Evolutionary conservation across 1,139 yeast species (phyloP), one percentile per base, ranked within the genome.

Genomic region (Spathaspora sp.): DNA sequence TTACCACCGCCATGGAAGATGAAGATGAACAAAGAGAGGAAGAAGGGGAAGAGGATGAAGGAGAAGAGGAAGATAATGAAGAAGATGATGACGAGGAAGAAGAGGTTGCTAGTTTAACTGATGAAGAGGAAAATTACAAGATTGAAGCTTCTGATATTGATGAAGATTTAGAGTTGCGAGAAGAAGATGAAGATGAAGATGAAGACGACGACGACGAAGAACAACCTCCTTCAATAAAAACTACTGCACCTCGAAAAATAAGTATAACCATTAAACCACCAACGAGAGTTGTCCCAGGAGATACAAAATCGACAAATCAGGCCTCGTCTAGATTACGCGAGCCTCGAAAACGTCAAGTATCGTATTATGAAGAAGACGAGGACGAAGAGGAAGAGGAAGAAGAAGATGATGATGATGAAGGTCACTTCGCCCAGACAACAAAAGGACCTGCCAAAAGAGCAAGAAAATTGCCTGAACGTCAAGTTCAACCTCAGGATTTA

Each of bases 81-180:
- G 63, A 56, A 15, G 59, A 55, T 0, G 65, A 59, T 25, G 63
- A 56, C 7, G 65, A 55, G 2, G 62, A 59, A 9, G 70, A 66
- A 17, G 67, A 60, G 17, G 50, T 53, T 5, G 59, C 58, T 23
- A 53, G 56, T 24, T 45, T 56, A 10, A 59, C 63, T 44, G 70
- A 65, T 34, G 75, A 68, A 25, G 73, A 68, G 43, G 73, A 67
- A 29, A 63, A 62, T 42, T 69, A 62, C 46, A 60, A 63, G 43
- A 59, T 70, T 11, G 76, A 68, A 45, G 76, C 69, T 42, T 71
- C 70, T 7, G 76, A 72, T 47, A 64, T 69, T 39, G 77, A 71
- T 43, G 76, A 70, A 39, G 76, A 69, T 49, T 56, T 70, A 41
- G 76, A 70, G 43, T 52, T 68, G 36, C 50, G 56, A 29, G 65